Evolutionary conservation across 2,329 filamentous ascomycete species (phyloP), one percentile per base, ranked within the genome.

Genomic region (Ceratocystis colombiana): DNA sequence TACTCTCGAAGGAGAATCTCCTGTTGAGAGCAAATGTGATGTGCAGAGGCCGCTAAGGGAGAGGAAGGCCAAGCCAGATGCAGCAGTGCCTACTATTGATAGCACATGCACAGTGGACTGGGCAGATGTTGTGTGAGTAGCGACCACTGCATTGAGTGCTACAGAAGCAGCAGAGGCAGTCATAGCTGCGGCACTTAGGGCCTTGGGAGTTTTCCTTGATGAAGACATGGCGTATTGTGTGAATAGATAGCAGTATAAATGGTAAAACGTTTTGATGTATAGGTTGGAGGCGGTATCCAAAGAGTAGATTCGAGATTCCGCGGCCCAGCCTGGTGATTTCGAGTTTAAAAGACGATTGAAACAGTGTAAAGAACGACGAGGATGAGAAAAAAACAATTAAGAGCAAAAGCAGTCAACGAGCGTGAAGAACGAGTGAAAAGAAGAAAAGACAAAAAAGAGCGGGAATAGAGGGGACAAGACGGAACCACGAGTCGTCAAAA

Each of bases 61-160:
- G 5, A 64, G 17, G 6, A 65, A n/a, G 6, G 67, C 66, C 22
- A 64, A 33, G 41, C 67, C 64, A 20, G 67, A 68, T 33, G 65
- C 64, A 12, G 28, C 61, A 7, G 64, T 62, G 55, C 61, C 61
- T n/a, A 44, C 64, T 30, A 68, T 41, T 44, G 67, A 61, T 15
- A 66, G 46, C n/a, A 64, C 55, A 55, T 68, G 67, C n/a, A 68
- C 64, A 30, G 64, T 50, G 25, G 59, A 46, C 10, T 59, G 64
- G 45, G 64, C 64, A 25, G 67, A 64, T 15, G 67, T 61, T 28
- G 66, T 61, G 48, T 65, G 61, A 53, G 41, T 65, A 48, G 64
- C 61, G 4, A 68, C 17, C 25, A 65, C 50, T 5, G 64, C 61
- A 25, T 65, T 66, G n/a, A 68, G 61, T 44, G 61, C 67, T 22